Conservation (phyloP, 176 grass and related monocot species). For the Panicum miliaceum region DNA sequence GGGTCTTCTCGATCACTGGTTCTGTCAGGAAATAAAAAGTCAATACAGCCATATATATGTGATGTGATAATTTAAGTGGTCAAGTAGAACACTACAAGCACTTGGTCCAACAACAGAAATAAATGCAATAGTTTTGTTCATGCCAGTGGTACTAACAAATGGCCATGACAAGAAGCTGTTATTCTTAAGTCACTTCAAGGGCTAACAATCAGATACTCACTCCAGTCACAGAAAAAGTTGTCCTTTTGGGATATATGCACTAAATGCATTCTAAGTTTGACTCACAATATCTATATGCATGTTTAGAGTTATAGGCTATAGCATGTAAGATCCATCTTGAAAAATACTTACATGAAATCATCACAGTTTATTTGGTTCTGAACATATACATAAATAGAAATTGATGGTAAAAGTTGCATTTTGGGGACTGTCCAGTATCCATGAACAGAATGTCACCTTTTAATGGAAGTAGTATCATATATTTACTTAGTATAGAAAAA, state of each 20-base stretch:
- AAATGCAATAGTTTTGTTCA: background rate
- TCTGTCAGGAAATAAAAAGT: conserved; percentile 66
- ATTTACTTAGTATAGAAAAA: conserved; percentile 15
- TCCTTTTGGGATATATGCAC: background rate
- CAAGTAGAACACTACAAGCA: conserved; percentile 4
- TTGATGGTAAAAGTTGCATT: background rate
- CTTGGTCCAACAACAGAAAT: conserved; percentile 21
- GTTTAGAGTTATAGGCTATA: background rate
- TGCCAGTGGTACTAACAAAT: conserved; percentile 29
- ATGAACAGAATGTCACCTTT: background rate
- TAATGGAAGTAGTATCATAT: background rate
- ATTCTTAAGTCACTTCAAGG: conserved; percentile 24
- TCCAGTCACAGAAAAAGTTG: background rate
- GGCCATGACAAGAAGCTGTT: conserved; percentile 23
- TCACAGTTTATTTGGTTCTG: background rate
- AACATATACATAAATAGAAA: conserved; percentile 8
- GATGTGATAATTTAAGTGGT: conserved; percentile 12
- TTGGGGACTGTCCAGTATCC: background rate
- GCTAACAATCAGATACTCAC: background rate
- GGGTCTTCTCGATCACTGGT: conserved; percentile 69
- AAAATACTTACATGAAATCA: background rate
- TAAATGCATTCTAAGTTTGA: conserved; percentile 9
- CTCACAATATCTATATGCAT: background rate
- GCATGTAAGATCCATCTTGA: conserved; percentile 1
- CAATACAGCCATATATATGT: conserved; percentile 35